These are phyloP conservation scores for Fusarium oligoseptatum DNA, from an alignment of 2,329 filamentous ascomycete genomes.

Conservation along the genomic window DNA sequence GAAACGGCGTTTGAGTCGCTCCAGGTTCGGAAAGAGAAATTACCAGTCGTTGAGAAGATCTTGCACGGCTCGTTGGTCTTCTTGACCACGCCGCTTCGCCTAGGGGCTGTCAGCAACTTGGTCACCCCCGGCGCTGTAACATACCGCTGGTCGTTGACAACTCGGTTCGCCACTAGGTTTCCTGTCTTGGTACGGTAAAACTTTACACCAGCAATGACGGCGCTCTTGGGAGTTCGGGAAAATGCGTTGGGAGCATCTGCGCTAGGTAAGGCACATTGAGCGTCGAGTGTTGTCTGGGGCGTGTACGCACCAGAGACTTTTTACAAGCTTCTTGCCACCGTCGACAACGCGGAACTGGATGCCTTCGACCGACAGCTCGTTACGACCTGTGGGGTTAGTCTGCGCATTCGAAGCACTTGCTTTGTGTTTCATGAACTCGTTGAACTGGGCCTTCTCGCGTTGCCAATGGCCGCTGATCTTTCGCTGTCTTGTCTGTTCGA, in stretches of 20 bases:
- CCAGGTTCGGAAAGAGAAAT: conserved; percentile 59
- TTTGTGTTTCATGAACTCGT: conserved; percentile 51
- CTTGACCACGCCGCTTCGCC: conserved; percentile 67
- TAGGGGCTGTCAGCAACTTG: conserved; percentile 57
- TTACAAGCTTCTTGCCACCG: conserved; percentile 86
- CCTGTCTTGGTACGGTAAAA: conserved; percentile 90
- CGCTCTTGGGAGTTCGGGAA: conserved; percentile 79
- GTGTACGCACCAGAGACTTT: conserved; percentile 73
- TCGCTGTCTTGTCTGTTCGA: conserved; percentile 75
- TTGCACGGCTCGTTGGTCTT: conserved; percentile 83
- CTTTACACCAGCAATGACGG: conserved; percentile 79
- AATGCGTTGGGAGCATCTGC: conserved; percentile 71
- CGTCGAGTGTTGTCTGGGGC: neutral
- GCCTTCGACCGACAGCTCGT: conserved; percentile 78
- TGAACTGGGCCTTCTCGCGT: conserved; percentile 71
- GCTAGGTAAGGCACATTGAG: conserved; percentile 45
- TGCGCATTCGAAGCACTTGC: conserved; percentile 29
- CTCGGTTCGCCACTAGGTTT: conserved; percentile 83
- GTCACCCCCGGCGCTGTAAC: conserved; percentile 50
- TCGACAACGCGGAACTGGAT: conserved; percentile 80
- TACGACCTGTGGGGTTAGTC: conserved; percentile 53
- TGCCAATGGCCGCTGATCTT: conserved; percentile 67
- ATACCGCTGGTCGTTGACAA: conserved; percentile 83
- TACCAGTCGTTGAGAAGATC: conserved; percentile 78
- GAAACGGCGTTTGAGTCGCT: conserved; percentile 36